Base-by-base conservation (phyloP, 2,329 filamentous ascomycete species). In the Elsinoe perseae region DNA sequence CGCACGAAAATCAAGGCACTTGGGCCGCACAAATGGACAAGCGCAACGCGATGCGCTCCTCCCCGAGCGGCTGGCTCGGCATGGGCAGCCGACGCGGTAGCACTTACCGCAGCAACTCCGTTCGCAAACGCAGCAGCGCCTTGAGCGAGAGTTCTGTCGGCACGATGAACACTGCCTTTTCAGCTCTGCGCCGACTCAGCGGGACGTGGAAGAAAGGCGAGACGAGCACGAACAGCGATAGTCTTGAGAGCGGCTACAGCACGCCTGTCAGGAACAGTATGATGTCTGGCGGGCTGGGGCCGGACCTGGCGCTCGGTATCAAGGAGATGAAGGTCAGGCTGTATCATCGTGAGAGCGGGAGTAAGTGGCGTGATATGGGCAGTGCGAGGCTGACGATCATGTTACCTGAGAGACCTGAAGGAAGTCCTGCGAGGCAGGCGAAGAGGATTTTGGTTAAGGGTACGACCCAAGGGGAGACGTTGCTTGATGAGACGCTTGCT, bases 341-440 rank as follows among this genome's bases (percentile, higher is more conserved):
- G 10, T 95, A 97, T 69, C 77, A 88, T 50, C 84, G 92, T 50
- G 85, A 90, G 58, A 76, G 75, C 8, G 77, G 81, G 1, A 83
- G 83, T 50, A 92, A 92, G 68, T 98, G 93, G 93, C 84, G 89
- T 59, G 91, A 97, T 68, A 84, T 91, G 74, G 92, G 93, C 61
- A 84, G 88, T 63, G 95, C 90, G 59, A 79, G 83, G 34, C 75
- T 98, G 58, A 89, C 87, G 14, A 89, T 98, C 64, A 83, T 90
- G 68, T 81, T 83, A 16, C 87, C 89, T n/a, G 85, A 77, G 53
- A 68, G 70, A 16, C 57, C 66, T 48, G 20, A 14, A 14, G 48
- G 48, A 4, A 44, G 36, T 25, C 28, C 38, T 2, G 25, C 25
- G 23, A 32, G 8, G 16, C 27, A 38, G n/a, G 71, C 95, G 73